Evolutionary conservation across 2,329 filamentous ascomycete genomes (phyloP), one percentile per base, ranked within the genome.

Genomic region (Trichoderma lentiforme): DNA sequence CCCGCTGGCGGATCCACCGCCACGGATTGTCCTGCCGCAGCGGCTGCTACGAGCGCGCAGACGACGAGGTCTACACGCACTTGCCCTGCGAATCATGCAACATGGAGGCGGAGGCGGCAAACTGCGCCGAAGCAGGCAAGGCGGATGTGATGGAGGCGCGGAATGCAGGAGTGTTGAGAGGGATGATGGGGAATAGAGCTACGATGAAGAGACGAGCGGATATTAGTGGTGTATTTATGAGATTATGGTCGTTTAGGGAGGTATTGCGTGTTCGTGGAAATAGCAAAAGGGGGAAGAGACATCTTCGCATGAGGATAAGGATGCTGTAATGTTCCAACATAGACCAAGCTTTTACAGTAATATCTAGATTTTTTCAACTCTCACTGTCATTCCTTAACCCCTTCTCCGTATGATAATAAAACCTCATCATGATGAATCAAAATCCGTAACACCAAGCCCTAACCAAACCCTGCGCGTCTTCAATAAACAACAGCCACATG

Each of bases 21-120:
- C 66, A 75, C 64, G 74, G 74, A 12, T 34, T 75, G 39, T 43
- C 56, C 66, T 75, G 74, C 58, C 64, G 70, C 51, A 71, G 28
- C n/a, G 70, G 63, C 18, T 64, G 28, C 24, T 75, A 73, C 61
- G 72, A 72, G 9, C 66, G 70, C 28, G 70, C 51, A 26, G 47
- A 64, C 3, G 73, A 74, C 47, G 69, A 74, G 15, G 30, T 74
- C 24, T 73, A 71, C 47, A 66, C 57, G 24, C 60, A 70, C 36
- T 14, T n/a, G 11, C 9, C 61, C 7, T 74, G 74, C 36, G 21
- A 32, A 24, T 47, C 18, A 7, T 73, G 72, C n/a, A 63, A 28
- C 26, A 24, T 56, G 12, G 57, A 65, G 30, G 62, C 63, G 7
- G 56, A 65, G 30, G 62, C 56, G 7, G 34, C 36, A 18, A 65